These are phyloP conservation scores for Murraya koenigii DNA, from an alignment of 345 rosid species.

Conservation along the genomic window DNA sequence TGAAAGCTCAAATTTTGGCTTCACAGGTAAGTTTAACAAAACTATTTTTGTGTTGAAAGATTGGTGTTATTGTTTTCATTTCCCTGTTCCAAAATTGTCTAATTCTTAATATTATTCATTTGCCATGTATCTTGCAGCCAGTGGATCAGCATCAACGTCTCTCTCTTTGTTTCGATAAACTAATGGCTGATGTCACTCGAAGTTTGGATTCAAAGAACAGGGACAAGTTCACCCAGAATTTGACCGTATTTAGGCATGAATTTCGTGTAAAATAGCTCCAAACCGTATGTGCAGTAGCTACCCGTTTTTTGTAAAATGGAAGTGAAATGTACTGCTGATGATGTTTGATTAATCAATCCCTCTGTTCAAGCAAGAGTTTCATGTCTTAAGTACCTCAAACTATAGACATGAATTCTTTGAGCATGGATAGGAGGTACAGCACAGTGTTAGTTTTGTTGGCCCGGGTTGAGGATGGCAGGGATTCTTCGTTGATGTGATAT, in stretches of 20 bases:
- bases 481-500: constrained; percentile 5
- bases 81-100: background rate
- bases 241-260: constrained; percentile 83
- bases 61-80: background rate
- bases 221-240: constrained; percentile 93
- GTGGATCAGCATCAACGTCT: constrained; percentile 89
- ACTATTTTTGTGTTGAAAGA: background rate
- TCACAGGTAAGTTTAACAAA: constrained; percentile 63
- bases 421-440: constrained; percentile 7
- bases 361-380: background rate
- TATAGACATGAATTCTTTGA: constrained; percentile 1
- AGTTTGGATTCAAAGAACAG: constrained; percentile 91
- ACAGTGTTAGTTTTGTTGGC: constrained; percentile 12
- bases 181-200: constrained; percentile 87
- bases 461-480: constrained; percentile 6
- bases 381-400: background rate
- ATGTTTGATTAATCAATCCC: constrained; percentile 18
- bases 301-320: background rate
- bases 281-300: background rate
- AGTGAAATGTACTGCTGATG: constrained; percentile 12
- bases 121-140: constrained; percentile 53
- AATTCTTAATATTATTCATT: background rate
- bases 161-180: constrained; percentile 76
- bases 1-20: constrained; percentile 85
- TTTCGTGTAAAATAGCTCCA: constrained; percentile 67